phyloP scores from a whole-genome alignment of 495 filamentous ascomycete species.

The Thermothielavioides terrestris region DNA sequence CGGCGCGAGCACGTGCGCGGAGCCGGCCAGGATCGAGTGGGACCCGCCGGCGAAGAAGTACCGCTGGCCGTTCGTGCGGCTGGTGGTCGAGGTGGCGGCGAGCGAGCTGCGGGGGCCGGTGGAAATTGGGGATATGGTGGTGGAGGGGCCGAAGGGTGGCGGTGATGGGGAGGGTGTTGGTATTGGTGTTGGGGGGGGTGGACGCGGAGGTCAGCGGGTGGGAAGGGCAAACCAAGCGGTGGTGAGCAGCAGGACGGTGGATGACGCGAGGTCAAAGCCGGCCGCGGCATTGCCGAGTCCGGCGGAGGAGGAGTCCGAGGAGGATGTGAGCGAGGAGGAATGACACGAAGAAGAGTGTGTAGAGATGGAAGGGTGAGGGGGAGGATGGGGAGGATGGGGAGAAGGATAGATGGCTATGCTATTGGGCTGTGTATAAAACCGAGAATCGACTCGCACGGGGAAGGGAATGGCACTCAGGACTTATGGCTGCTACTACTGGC shows the following conservation, averaged over 20 bases:
- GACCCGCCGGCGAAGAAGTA: not conserved
- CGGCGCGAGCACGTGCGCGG: not conserved
- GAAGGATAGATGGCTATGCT: not conserved
- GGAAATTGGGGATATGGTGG: slow-evolving; percentile 17
- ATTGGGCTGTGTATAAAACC: not conserved
- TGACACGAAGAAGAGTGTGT: not conserved
- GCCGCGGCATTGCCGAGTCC: not conserved
- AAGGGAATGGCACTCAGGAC: not conserved
- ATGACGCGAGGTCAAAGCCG: not conserved
- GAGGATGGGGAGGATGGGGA: not conserved
- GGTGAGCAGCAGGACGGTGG: not conserved
- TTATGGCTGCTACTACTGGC: not conserved
- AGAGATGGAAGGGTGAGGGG: not conserved
- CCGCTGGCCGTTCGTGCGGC: slow-evolving; percentile 13
- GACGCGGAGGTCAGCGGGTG: not conserved
- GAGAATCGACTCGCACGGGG: not conserved
- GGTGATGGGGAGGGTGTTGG: not conserved
- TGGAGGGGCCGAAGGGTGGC: not conserved
- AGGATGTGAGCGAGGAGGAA: slow-evolving; percentile 3
- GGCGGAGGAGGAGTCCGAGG: not conserved
- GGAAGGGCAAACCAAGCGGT: not conserved
- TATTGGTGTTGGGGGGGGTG: not conserved
- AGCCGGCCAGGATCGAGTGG: not conserved
- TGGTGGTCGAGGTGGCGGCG: slow-evolving; percentile 11
- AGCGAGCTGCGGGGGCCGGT: slow-evolving; percentile 11